Base-by-base conservation (phyloP, 1,284 basidiomycete species). In the Phlebopus sp. region DNA sequence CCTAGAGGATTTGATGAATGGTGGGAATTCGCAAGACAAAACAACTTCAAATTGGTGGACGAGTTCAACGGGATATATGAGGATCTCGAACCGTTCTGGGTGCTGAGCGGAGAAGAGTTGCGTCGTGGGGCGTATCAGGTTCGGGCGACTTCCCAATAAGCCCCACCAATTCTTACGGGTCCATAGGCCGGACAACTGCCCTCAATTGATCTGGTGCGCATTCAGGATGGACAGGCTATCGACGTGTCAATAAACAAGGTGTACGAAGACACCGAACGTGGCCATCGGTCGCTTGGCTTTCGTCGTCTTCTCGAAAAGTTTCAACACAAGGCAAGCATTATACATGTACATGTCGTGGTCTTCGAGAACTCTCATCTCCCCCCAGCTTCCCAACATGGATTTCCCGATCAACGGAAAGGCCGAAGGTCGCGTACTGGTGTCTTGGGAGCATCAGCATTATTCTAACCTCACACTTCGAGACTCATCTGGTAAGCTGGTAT, bases 401-500 rank as follows among this genome's bases (percentile, higher is more conserved):
- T 86, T 97, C 57, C 83, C 94, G 0, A 83, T 97, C 69, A 97
- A 97, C 59, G 82, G 90, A 34, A 90, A 88, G 70, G 86, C 92
- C 1, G 94, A 97, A 69, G 91, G 92, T 11, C 86, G 94, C 17
- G 84, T 97, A 10, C 75, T 97, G 15, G 84, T 94, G 7, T 87
- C 91, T 38, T 95, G 90, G 92, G 92, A 90, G 63, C 81, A 87
- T 63, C 73, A 74, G 34, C 66, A 72, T 42, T 84, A 79, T 58
- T 79, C 86, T 6, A 92, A 92, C 59, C 64, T 84, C 42, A 88
- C 90, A 0, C 59, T 58, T 2, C 72, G 79, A 56, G 71, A 79
- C 46, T 75, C 78, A 4, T 75, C 78, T 48, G 70, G 79, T 80
- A 56, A 52, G 73, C 58, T 38, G 42, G 32, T 37, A 40, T 46